Evolutionary conservation across 2,329 filamentous ascomycete genomes (phyloP), one percentile per base, ranked within the genome.

Genomic region (Chrysosporium queenslandicum): DNA sequence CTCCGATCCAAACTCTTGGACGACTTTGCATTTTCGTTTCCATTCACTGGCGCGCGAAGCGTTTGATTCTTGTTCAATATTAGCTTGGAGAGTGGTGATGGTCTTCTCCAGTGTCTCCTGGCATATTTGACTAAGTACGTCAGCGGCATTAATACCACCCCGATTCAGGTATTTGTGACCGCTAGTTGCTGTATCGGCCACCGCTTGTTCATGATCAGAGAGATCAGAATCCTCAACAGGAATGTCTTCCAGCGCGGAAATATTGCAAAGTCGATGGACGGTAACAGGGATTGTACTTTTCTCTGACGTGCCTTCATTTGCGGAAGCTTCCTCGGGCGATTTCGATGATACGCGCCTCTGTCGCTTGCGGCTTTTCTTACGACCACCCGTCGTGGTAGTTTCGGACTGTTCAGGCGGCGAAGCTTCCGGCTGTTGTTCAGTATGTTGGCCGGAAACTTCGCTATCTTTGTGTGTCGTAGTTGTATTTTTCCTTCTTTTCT

Each of bases 81-180:
- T 66, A 34, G 68, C 66, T 14, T 68, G 64, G 36, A 77, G 67
- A 6, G 68, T 68, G 4, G 64, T 62, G 9, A 75, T 61, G 2
- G 70, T 72, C 55, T 72, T 68, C 46, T 75, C 69, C 16, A 77
- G 66, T 1, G 71, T 73, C 55, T 78, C 74, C 53, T 72, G 70
- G 50, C 76, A 74, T 49, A 74, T 64, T 64, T 78, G 68, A 56
- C 71, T 61, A 20, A 78, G 69, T 1, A 77, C 75, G 52, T 79
- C 76, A 36, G 74, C 74, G 1, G 71, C 69, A 50, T 77, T 78
- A 52, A 77, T 71, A 18, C 64, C 70, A n/a, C 64, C 60, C 4
- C 69, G 68, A n/a, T 34, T 52, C 14, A 50, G 39, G 25, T 55
- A 37, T 62, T 69, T 68, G 40, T 67, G 60, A 59, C 59, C 55